phyloP scores from a whole-genome alignment of 2,329 filamentous ascomycete species.

The Pseudogymnoascus verrucosus region DNA sequence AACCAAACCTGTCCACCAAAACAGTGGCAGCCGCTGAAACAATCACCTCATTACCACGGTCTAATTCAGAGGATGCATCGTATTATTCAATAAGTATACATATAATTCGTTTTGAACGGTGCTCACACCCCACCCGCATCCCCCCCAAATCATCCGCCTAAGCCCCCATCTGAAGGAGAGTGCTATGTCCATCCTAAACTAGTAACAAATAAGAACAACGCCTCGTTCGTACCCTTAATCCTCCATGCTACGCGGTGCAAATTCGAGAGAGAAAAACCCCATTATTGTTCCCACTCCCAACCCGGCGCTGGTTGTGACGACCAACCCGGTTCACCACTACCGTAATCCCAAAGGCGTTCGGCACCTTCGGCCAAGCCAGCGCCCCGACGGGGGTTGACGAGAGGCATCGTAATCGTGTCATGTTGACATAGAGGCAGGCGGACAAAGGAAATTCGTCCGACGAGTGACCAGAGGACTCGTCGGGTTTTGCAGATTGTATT shows the following conservation, averaged over 20 bases:
- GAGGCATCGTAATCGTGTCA: neutral
- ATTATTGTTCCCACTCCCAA: neutral
- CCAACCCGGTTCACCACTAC: neutral
- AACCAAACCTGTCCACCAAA: too few species aligned
- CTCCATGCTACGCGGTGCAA: neutral
- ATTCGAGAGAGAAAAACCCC: neutral
- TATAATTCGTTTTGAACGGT: conserved; percentile 8
- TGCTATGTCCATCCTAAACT: conserved; percentile 8
- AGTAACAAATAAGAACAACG: conserved; percentile 6
- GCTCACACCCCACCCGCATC: neutral
- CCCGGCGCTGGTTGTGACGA: neutral
- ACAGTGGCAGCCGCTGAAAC: neutral
- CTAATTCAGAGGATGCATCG: neutral
- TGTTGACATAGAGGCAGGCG: conserved; percentile 3
- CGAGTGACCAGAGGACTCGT: conserved; percentile 20
- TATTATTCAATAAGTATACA: conserved; percentile 8
- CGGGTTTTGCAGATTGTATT: conserved; percentile 4
- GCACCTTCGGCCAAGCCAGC: neutral
- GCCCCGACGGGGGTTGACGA: neutral
- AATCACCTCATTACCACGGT: neutral
- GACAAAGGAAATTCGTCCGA: conserved; percentile 7
- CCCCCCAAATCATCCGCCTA: neutral
- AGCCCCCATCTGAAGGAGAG: conserved; percentile 3
- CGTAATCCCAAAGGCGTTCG: neutral
- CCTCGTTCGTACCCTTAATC: conserved; percentile 1